Percentiles rank a stretch among this genome's conserved stretches.
Evolutionary conservation across 331 rosid genomes (phyloP).

Genomic region (Rhamnella rubrinervis): DNA sequence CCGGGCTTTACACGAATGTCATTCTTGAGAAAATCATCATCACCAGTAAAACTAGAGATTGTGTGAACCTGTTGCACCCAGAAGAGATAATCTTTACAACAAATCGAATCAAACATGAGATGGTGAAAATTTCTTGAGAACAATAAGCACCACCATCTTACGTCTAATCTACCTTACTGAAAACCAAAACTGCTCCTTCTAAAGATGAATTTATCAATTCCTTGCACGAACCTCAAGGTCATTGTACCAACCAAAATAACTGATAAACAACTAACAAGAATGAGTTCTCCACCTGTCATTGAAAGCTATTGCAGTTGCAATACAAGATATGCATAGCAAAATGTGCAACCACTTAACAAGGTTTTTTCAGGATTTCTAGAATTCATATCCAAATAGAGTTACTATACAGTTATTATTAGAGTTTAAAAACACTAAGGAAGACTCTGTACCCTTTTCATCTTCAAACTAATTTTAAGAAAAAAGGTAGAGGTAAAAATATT

Average conservation of each 20-base stretch:
- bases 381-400: too few relatives aligned
- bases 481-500: too few relatives aligned
- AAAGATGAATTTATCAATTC: background rate
- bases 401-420: too few relatives aligned
- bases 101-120: background rate
- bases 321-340: too few relatives aligned
- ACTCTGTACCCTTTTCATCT: too few relatives aligned
- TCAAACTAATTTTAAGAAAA: too few relatives aligned
- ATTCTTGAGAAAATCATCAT: conserved; percentile 51
- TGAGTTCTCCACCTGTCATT: too few relatives aligned
- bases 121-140: background rate
- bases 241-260: background rate
- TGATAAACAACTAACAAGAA: too few relatives aligned
- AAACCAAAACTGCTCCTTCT: background rate
- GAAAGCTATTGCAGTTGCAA: too few relatives aligned
- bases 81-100: background rate
- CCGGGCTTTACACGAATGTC: conserved; percentile 65
- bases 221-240: background rate
- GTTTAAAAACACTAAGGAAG: too few relatives aligned
- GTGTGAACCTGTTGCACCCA: conserved; percentile 51
- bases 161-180: background rate
- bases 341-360: too few relatives aligned
- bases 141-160: background rate
- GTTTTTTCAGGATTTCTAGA: too few relatives aligned
- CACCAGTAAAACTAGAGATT: conserved; percentile 30